Conservation (phyloP, 768 basidiomycete species). For the Pisolithus marmoratus region DNA sequence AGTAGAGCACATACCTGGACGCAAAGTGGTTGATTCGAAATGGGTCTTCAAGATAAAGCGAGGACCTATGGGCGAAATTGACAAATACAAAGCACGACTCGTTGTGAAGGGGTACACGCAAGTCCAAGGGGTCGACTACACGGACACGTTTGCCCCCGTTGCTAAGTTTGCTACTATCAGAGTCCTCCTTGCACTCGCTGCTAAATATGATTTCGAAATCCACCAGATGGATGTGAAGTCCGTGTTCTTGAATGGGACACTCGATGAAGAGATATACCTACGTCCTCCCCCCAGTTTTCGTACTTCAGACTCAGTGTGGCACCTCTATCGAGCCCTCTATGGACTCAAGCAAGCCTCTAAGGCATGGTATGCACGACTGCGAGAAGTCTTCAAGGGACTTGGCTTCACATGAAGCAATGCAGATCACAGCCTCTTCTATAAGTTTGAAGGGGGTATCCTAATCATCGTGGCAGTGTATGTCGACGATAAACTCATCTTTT, state of each 20-base stretch:
- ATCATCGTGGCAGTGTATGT: not conserved
- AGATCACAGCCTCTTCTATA: not conserved
- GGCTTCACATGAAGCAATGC: not conserved
- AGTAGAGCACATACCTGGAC: not conserved
- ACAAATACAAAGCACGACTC: conserved; percentile 33
- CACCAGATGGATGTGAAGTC: conserved; percentile 24
- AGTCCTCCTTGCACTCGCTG: conserved; percentile 10
- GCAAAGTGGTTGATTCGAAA: not conserved
- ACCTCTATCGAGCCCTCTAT: not conserved
- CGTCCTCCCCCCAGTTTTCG: conserved; percentile 12
- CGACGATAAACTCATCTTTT: too few species aligned
- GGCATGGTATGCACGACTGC: not conserved
- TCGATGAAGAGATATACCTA: conserved; percentile 25
- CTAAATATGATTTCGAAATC: conserved; percentile 4
- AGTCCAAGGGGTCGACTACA: conserved; percentile 30
- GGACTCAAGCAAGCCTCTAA: conserved; percentile 3
- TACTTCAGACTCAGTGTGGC: not conserved
- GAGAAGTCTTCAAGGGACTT: not conserved
- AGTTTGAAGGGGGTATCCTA: not conserved
- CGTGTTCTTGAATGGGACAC: conserved; percentile 15
- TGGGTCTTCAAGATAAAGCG: conserved; percentile 5
- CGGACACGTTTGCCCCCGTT: conserved; percentile 27
- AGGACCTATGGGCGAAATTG: conserved; percentile 20
- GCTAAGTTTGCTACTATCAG: conserved; percentile 17
- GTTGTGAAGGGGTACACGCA: conserved; percentile 33